Conservation (phyloP, 495 filamentous ascomycete genomes). For the Xeromyces bisporus region DNA sequence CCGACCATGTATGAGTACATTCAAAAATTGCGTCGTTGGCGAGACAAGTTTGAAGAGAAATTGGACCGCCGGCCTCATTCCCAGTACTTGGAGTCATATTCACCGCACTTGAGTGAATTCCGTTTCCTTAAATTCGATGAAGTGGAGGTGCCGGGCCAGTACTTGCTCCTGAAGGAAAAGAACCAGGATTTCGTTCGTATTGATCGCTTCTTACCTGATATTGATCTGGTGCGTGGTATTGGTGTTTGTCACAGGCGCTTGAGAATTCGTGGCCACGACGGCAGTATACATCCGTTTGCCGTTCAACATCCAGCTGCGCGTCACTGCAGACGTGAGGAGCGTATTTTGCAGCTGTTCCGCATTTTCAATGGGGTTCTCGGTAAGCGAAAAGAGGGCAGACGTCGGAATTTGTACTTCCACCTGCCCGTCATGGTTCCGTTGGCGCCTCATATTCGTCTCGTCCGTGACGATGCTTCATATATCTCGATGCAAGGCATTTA, state of each 20-base stretch:
- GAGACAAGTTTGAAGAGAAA: conserved; percentile 95
- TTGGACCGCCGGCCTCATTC: conserved; percentile 67
- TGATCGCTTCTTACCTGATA: conserved; percentile 85
- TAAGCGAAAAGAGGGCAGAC: conserved; percentile 84
- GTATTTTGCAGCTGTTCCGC: conserved; percentile 91
- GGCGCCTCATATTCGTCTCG: conserved; percentile 79
- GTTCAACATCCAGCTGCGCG: conserved; percentile 88
- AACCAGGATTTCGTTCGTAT: conserved; percentile 96
- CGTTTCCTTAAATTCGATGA: conserved; percentile 95
- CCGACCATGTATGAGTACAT: conserved; percentile 97
- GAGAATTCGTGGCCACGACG: conserved; percentile 95
- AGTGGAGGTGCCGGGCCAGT: conserved; percentile 94
- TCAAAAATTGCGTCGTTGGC: conserved; percentile 87
- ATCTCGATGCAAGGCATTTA: conserved; percentile 87
- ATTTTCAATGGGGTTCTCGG: conserved; percentile 84
- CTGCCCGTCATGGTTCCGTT: conserved; percentile 88
- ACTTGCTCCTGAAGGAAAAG: conserved; percentile 91
- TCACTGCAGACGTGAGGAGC: conserved; percentile 82
- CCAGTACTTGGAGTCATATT: conserved; percentile 61
- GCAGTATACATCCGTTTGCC: conserved; percentile 84
- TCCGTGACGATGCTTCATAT: conserved; percentile 88
- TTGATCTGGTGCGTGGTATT: conserved; percentile 77
- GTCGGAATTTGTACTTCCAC: conserved; percentile 88
- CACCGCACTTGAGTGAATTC: conserved; percentile 86
- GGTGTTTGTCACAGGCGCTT: conserved; percentile 80